These are phyloP conservation scores for Sporothrix euskadiensis DNA, from an alignment of 2,329 filamentous ascomycete species.

Conservation along the genomic window DNA sequence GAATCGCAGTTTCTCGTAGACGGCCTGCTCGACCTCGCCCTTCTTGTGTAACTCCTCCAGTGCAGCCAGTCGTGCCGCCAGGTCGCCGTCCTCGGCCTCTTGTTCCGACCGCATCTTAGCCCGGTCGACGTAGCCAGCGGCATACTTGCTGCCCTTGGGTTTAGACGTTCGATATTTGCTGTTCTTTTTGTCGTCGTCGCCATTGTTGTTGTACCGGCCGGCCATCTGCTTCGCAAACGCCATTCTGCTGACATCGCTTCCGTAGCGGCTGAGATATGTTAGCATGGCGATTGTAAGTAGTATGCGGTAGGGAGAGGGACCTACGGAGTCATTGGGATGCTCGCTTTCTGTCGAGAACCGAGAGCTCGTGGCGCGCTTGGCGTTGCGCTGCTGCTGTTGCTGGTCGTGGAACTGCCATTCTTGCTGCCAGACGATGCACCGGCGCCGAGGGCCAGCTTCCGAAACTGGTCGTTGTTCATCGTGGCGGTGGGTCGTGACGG, in stretches of 20 bases:
- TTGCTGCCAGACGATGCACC: slow-evolving; percentile 30
- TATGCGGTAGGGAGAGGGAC: slow-evolving; percentile 40
- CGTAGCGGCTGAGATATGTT: slow-evolving; percentile 58
- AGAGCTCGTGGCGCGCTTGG: slow-evolving; percentile 50
- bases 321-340: slow-evolving; percentile 92
- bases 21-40: slow-evolving; percentile 77
- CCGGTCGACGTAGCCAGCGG: slow-evolving; percentile 80
- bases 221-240: slow-evolving; percentile 85
- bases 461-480: slow-evolving; percentile 94
- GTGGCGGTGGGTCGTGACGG: not conserved
- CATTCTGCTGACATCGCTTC: slow-evolving; percentile 55
- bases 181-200: slow-evolving; percentile 41
- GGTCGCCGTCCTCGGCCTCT: slow-evolving; percentile 51
- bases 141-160: slow-evolving; percentile 80
- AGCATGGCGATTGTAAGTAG: not conserved
- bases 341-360: slow-evolving; percentile 75
- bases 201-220: slow-evolving; percentile 62
- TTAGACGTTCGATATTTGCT: slow-evolving; percentile 78
- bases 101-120: slow-evolving; percentile 55
- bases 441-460: slow-evolving; percentile 65
- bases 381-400: slow-evolving; percentile 36
- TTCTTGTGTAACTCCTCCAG: slow-evolving; percentile 80
- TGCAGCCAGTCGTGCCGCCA: slow-evolving; percentile 68
- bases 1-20: slow-evolving; percentile 71
- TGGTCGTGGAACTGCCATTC: slow-evolving; percentile 11